Evolutionary conservation across 495 filamentous ascomycete species (phyloP).

Genomic region (Staphylotrichum longicolle): DNA sequence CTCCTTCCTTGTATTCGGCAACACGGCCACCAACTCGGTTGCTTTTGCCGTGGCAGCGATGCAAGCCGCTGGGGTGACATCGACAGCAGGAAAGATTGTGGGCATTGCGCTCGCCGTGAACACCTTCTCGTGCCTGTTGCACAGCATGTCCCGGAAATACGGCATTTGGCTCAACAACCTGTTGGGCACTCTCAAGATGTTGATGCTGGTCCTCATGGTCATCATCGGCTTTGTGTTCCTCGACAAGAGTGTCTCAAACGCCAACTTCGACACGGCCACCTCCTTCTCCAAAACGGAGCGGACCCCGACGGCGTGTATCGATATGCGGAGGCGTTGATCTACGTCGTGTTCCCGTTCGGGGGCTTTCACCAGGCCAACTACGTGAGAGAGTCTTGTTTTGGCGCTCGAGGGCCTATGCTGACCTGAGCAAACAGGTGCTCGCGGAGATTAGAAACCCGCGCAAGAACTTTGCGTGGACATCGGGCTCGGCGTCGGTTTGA

Average conservation of each 20-base stretch:
- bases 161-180: constrained; percentile 28
- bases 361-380: constrained; percentile 30
- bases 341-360: constrained; percentile 25
- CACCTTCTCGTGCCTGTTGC: constrained; percentile 55
- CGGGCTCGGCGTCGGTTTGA: constrained; percentile 48
- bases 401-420: background rate
- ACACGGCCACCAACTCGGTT: constrained; percentile 24
- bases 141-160: constrained; percentile 28
- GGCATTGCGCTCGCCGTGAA: constrained; percentile 23
- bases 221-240: constrained; percentile 19
- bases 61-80: constrained; percentile 5
- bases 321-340: constrained; percentile 43
- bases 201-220: constrained; percentile 41
- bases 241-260: constrained; percentile 12
- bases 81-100: constrained; percentile 14
- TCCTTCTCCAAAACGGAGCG: constrained; percentile 13
- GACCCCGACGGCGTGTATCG: constrained; percentile 19
- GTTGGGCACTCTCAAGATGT: constrained; percentile 19
- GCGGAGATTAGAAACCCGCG: constrained; percentile 24
- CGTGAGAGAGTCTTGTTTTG: background rate
- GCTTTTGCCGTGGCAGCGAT: constrained; percentile 22
- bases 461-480: constrained; percentile 22
- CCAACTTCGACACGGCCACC: constrained; percentile 18
- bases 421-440: constrained; percentile 16
- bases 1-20: constrained; percentile 27